Percentiles rank a stretch among this genome's conserved stretches.
Conservation (phyloP, 2,329 filamentous ascomycete species). For the Cladorrhinum sp. region DNA sequence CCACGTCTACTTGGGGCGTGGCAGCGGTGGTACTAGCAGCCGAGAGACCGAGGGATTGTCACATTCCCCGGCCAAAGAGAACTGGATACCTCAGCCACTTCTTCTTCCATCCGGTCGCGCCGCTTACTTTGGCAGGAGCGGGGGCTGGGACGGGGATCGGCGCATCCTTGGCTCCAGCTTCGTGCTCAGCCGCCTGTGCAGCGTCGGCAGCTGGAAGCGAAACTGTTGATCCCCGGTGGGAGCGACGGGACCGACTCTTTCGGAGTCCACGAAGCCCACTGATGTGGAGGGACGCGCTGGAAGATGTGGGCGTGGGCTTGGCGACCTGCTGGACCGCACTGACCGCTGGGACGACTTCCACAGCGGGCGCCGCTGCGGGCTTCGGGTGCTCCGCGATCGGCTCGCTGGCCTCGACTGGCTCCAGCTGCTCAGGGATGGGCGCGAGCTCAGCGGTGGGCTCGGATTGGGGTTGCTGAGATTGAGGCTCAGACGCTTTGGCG, state of each 20-base stretch:
- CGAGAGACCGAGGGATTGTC: constrained; percentile 18
- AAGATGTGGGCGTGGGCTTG: constrained; percentile 1
- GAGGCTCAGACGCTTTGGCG: constrained; percentile 21
- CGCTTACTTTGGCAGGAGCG: constrained; percentile 11
- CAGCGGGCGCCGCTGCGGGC: constrained; percentile 4
- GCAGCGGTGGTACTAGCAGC: constrained; percentile 13
- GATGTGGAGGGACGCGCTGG: constrained; percentile 8
- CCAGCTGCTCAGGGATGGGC: constrained; percentile 14
- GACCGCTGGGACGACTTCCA: background rate
- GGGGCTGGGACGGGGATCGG: constrained; percentile 15
- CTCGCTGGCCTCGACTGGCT: constrained; percentile 6
- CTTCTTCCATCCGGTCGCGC: constrained; percentile 24
- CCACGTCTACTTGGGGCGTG: constrained; percentile 13
- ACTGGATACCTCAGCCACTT: constrained; percentile 22
- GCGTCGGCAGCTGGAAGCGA: constrained; percentile 6
- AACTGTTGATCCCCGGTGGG: constrained; percentile 9
- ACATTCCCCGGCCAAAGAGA: constrained; percentile 25
- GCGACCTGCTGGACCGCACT: constrained; percentile 3
- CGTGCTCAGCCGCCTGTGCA: constrained; percentile 5
- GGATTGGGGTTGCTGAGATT: constrained; percentile 14
- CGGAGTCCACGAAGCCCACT: background rate
- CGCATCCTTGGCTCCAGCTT: constrained; percentile 15
- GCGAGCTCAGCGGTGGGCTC: constrained; percentile 22
- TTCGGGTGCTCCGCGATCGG: constrained; percentile 6
- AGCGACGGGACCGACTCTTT: constrained; percentile 1